A percentile compares a stretch with the other conserved stretches of the same genome.
Evolutionary conservation across 306 rosid species (phyloP).

Genomic region (Erythrophleum fordii): DNA sequence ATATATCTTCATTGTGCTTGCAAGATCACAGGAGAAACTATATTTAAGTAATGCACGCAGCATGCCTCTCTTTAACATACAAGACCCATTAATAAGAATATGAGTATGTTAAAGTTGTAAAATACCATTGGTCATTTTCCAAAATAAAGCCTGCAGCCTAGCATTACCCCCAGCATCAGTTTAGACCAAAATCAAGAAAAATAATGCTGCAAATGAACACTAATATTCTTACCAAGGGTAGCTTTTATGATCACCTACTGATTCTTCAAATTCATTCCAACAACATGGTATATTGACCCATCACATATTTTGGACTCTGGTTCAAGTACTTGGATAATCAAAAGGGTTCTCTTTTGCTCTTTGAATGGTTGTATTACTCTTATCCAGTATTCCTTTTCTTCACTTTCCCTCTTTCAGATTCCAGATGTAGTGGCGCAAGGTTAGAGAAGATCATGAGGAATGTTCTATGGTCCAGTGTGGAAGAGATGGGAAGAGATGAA

Average conservation of each 20-base stretch:
- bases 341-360: background rate
- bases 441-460: background rate
- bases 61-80: slow-evolving; percentile 23
- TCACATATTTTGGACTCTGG: background rate
- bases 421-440: background rate
- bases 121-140: background rate
- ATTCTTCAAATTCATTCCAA: background rate
- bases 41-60: slow-evolving; percentile 17
- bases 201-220: background rate
- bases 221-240: background rate
- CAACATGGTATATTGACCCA: background rate
- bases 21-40: background rate
- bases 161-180: background rate
- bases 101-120: background rate
- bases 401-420: background rate
- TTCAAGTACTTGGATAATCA: background rate
- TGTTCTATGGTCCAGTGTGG: background rate
- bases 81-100: background rate
- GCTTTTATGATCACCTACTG: background rate
- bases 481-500: background rate
- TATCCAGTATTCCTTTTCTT: background rate
- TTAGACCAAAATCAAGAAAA: slow-evolving; percentile 3
- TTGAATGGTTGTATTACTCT: background rate
- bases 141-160: background rate
- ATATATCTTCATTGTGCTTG: slow-evolving; percentile 21